Percentiles rank a stretch among this genome's conserved stretches.
phyloP scores from a whole-genome alignment of 768 basidiomycete species.

The Russula ochroleuca region DNA sequence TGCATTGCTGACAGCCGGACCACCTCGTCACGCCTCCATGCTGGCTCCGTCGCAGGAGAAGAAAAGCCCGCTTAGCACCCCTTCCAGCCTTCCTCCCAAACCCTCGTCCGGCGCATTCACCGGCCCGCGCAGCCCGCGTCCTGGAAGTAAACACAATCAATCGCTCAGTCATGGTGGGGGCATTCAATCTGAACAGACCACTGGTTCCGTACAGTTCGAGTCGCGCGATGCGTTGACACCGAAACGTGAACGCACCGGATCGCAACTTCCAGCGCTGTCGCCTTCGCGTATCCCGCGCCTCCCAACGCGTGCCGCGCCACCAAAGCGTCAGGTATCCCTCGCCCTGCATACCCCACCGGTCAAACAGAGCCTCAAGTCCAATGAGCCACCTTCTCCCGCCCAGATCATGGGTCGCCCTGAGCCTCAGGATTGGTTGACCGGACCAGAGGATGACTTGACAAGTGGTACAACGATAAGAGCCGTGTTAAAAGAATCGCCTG shows the following conservation, averaged over 20 bases:
- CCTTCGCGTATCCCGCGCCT: slow-evolving; percentile 27
- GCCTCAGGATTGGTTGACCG: slow-evolving; percentile 71
- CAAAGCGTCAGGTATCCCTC: slow-evolving; percentile 48
- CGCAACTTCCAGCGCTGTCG: slow-evolving; percentile 22
- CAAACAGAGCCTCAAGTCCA: slow-evolving; percentile 3
- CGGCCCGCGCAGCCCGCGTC: not conserved
- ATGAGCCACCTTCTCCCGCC: slow-evolving; percentile 29
- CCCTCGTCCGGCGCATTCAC: slow-evolving; percentile 5
- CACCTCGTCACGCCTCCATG: slow-evolving; percentile 11
- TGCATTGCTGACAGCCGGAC: slow-evolving; percentile 35
- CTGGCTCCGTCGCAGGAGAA: slow-evolving; percentile 18
- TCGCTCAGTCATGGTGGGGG: slow-evolving; percentile 35
- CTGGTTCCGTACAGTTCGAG: slow-evolving; percentile 51
- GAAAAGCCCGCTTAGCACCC: not conserved
- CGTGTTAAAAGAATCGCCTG: slow-evolving; percentile 63
- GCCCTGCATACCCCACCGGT: slow-evolving; percentile 7
- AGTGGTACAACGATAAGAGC: slow-evolving; percentile 33
- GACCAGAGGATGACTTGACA: slow-evolving; percentile 46
- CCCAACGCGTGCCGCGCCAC: slow-evolving; percentile 42
- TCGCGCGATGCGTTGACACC: slow-evolving; percentile 21
- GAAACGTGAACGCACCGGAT: slow-evolving; percentile 13
- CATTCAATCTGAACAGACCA: slow-evolving; percentile 53
- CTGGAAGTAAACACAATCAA: slow-evolving; percentile 17
- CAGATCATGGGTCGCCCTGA: slow-evolving; percentile 32
- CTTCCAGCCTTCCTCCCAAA: not conserved